phyloP scores from a whole-genome alignment of 257 asterid species.

The Nicotiana benthamiana region DNA sequence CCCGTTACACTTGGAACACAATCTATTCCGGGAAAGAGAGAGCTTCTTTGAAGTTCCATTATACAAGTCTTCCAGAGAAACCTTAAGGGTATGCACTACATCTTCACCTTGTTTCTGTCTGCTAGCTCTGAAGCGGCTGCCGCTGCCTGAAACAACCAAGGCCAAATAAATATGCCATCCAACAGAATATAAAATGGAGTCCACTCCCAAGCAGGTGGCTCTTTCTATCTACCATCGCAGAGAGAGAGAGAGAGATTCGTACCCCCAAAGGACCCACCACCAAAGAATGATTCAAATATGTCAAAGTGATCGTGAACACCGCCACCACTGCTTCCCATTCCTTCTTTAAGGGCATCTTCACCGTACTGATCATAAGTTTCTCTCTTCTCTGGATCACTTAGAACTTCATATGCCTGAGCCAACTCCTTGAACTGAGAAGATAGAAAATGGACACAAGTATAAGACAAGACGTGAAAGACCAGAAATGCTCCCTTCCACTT shows the following conservation, averaged over 20 bases:
- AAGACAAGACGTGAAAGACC: background rate
- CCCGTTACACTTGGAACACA: conserved; percentile 56
- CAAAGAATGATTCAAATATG: conserved; percentile 41
- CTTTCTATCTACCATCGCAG: background rate
- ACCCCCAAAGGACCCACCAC: conserved; percentile 20
- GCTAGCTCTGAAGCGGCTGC: conserved; percentile 18
- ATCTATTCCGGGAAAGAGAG: conserved; percentile 32
- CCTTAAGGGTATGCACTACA: conserved; percentile 34
- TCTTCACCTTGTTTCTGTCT: conserved; percentile 39
- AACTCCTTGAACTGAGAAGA: conserved; percentile 45
- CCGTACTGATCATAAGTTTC: conserved; percentile 41
- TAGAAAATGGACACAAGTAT: background rate
- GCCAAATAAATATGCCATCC: background rate
- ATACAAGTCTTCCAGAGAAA: conserved; percentile 47
- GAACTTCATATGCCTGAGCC: conserved; percentile 50
- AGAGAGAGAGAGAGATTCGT: background rate
- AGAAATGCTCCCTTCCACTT: background rate
- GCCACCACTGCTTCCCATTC: conserved; percentile 34
- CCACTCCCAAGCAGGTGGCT: background rate
- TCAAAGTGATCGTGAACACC: conserved; percentile 36
- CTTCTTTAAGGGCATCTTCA: conserved; percentile 54
- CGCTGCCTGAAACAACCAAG: conserved; percentile 15
- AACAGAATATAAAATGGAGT: background rate
- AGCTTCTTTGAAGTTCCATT: conserved; percentile 41
- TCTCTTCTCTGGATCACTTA: conserved; percentile 43